Evolutionary conservation across 306 rosid species (phyloP).

Genomic region (Acacia acuminata): DNA sequence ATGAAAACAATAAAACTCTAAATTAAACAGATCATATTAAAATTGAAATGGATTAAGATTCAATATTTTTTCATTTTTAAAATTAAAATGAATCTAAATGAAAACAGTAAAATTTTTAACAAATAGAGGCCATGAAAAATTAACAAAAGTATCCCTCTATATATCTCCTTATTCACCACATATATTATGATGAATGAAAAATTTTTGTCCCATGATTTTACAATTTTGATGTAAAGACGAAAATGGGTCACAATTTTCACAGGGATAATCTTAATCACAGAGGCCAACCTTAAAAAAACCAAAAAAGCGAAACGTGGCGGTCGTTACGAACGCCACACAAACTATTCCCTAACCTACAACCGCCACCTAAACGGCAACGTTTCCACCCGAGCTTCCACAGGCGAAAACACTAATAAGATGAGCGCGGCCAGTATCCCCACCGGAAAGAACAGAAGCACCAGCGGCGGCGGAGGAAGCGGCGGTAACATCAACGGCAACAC

Average conservation of each 20-base stretch:
- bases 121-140: neutral
- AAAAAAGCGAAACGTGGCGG: slow-evolving; percentile 13
- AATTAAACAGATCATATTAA: neutral
- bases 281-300: neutral
- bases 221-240: slow-evolving; percentile 16
- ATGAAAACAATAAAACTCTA: neutral
- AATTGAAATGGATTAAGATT: neutral
- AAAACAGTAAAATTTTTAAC: neutral
- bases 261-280: neutral
- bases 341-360: neutral
- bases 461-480: slow-evolving; percentile 79
- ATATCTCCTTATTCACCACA: neutral
- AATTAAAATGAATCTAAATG: no score
- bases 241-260: neutral
- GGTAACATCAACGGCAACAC: slow-evolving; percentile 66
- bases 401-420: slow-evolving; percentile 65
- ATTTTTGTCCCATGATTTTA: neutral
- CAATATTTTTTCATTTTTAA: no score
- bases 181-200: no score
- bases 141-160: neutral
- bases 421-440: slow-evolving; percentile 80
- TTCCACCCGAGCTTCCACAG: slow-evolving; percentile 23
- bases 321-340: neutral
- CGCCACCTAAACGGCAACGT: slow-evolving; percentile 36
- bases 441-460: slow-evolving; percentile 69